Percentiles rank a stretch among this genome's conserved stretches.
phyloP scores from a whole-genome alignment of 2,329 filamentous ascomycete species.

The Penicillium sp. region DNA sequence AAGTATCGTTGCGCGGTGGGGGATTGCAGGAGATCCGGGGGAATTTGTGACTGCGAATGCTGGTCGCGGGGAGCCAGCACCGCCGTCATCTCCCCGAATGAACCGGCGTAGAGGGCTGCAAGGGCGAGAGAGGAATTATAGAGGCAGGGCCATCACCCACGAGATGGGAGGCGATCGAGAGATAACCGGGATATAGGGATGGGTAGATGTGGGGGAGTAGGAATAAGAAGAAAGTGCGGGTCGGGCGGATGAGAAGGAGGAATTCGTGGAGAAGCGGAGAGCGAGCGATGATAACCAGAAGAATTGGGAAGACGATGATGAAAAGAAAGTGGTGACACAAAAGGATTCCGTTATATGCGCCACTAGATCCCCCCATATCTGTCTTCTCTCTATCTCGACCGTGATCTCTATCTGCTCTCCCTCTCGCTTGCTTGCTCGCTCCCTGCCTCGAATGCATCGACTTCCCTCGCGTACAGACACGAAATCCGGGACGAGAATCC shows the following conservation, averaged over 20 bases:
- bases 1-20: constrained; percentile 35
- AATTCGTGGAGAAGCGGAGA: not conserved
- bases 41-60: constrained; percentile 27
- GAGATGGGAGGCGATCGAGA: not conserved
- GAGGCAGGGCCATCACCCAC: not conserved
- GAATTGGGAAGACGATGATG: too few relatives aligned
- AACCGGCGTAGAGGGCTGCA: not conserved
- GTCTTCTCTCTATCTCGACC: too few relatives aligned
- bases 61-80: constrained; percentile 33
- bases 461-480: too few relatives aligned
- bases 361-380: too few relatives aligned
- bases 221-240: not conserved
- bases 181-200: not conserved
- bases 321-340: too few relatives aligned
- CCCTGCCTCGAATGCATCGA: too few relatives aligned
- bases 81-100: constrained; percentile 33
- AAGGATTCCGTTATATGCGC: too few relatives aligned
- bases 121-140: not conserved
- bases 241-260: not conserved
- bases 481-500: too few relatives aligned
- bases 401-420: too few relatives aligned
- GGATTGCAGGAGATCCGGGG: constrained; percentile 31
- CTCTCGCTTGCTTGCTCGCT: too few relatives aligned
- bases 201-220: not conserved
- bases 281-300: too few relatives aligned